Evolutionary conservation across 2,329 filamentous ascomycete species (phyloP).

Genomic region (Teratosphaeria destructans): DNA sequence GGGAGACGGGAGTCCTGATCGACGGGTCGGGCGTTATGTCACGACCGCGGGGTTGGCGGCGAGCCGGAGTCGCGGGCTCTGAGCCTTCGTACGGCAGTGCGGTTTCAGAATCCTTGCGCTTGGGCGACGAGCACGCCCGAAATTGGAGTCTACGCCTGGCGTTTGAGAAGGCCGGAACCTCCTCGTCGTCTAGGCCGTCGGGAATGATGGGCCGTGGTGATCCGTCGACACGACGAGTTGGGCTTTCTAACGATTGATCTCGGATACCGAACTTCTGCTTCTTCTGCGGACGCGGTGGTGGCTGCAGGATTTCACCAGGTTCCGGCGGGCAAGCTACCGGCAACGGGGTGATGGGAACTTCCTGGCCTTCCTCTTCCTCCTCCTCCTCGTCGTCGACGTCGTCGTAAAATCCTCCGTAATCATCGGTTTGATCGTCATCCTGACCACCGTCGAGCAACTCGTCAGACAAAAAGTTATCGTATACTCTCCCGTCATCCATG

Average conservation of each 20-base stretch:
- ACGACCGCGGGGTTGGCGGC: neutral
- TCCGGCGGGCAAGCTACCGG: neutral
- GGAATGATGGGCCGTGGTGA: neutral
- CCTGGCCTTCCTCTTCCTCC: neutral
- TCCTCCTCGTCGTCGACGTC: neutral
- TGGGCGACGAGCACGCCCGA: neutral
- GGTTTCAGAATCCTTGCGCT: neutral
- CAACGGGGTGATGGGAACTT: neutral
- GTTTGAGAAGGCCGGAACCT: neutral
- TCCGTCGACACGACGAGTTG: neutral
- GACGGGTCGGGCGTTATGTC: neutral
- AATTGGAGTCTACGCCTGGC: neutral
- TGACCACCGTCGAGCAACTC: neutral
- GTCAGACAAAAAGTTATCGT: neutral
- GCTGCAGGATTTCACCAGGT: neutral
- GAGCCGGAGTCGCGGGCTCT: neutral
- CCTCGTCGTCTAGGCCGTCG: neutral
- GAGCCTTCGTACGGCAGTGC: neutral
- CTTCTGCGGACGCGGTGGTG: neutral
- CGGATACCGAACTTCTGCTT: neutral
- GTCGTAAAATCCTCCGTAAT: neutral
- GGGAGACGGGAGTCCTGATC: neutral
- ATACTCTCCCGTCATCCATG: neutral
- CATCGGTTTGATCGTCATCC: neutral
- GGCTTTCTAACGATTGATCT: neutral